phyloP scores from a whole-genome alignment of 345 rosid genomes.

The Dipteronia dyeriana region DNA sequence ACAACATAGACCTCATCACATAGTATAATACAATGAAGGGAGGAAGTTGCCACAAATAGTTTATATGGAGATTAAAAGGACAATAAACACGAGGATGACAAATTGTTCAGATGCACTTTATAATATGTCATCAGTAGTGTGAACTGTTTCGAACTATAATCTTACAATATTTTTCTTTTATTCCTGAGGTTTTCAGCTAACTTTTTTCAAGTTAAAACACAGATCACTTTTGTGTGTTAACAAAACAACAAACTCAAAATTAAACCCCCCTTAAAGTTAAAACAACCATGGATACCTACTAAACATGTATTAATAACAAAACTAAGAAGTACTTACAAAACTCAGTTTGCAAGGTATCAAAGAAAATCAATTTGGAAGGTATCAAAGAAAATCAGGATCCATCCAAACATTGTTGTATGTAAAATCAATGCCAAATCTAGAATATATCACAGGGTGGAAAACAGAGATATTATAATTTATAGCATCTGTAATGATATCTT shows the following conservation, averaged over 20 bases:
- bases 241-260: not conserved
- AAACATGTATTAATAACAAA: not conserved
- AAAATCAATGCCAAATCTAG: not conserved
- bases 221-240: not conserved
- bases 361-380: not conserved
- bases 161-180: not conserved
- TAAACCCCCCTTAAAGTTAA: not conserved
- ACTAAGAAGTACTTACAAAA: not conserved
- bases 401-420: not conserved
- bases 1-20: not conserved
- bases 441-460: not conserved
- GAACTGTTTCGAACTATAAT: not conserved
- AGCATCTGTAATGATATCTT: not conserved
- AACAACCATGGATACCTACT: not conserved
- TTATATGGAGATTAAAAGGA: not conserved
- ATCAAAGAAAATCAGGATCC: not conserved
- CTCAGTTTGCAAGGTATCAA: not conserved
- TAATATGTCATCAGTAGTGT: not conserved
- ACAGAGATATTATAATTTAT: not conserved
- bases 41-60: not conserved
- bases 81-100: not conserved
- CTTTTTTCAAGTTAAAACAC: conserved; percentile 4
- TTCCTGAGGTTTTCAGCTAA: not conserved
- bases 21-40: not conserved
- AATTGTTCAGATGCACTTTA: not conserved